A percentile compares a stretch with the other conserved stretches of the same genome.
These are phyloP conservation scores for Yarrowia keelungensis DNA, from an alignment of 805 yeast species.

Conservation along the genomic window DNA sequence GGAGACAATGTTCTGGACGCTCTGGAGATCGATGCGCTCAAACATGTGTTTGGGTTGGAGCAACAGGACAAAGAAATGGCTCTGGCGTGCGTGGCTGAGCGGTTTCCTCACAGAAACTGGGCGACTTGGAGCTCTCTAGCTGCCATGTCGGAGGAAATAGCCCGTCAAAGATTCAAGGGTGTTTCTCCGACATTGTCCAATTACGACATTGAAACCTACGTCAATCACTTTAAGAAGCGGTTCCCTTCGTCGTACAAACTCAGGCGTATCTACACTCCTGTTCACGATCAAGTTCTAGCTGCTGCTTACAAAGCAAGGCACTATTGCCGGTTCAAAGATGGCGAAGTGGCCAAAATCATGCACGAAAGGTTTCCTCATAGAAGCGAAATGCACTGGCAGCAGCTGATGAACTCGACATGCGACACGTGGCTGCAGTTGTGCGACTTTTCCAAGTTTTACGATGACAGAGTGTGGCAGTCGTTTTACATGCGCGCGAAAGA, in stretches of 20 bases:
- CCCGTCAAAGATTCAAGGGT: neutral
- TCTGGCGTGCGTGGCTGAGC: neutral
- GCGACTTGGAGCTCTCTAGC: neutral
- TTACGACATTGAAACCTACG: neutral
- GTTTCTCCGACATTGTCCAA: neutral
- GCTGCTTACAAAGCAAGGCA: neutral
- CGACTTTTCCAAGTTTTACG: neutral
- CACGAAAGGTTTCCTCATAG: neutral
- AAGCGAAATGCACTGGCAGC: neutral
- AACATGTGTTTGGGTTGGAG: neutral
- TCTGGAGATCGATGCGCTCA: neutral
- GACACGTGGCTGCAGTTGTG: neutral
- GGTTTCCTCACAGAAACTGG: neutral
- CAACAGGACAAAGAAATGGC: neutral
- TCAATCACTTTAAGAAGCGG: neutral
- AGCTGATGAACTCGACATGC: neutral
- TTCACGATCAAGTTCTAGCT: neutral
- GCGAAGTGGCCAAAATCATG: neutral
- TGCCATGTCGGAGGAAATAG: neutral
- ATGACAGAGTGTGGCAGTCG: neutral
- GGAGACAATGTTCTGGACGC: slow-evolving; percentile 3
- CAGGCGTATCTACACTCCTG: neutral
- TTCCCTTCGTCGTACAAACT: neutral
- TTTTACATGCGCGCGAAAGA: neutral
- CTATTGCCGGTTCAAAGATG: neutral